Evolutionary conservation across 768 basidiomycete species (phyloP).

Genomic region (Tricholoma furcatifolium): DNA sequence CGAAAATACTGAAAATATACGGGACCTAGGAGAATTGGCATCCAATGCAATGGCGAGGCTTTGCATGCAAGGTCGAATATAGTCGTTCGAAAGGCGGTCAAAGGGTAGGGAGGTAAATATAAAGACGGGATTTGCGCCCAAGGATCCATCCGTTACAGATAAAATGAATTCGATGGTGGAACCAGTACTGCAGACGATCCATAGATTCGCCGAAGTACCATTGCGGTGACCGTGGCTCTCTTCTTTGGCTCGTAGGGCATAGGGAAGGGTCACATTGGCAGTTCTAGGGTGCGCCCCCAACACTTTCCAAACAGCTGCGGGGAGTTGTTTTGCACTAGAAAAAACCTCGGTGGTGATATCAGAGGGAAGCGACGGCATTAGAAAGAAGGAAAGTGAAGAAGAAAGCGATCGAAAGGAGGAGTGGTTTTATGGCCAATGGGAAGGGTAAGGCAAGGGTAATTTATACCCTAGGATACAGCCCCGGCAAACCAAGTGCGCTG

Average conservation of each 20-base stretch:
- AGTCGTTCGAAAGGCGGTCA: slow-evolving; percentile 33
- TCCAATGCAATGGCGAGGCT: slow-evolving; percentile 35
- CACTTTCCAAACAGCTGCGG: slow-evolving; percentile 33
- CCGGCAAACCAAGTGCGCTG: slow-evolving; percentile 4
- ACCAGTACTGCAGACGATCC: slow-evolving; percentile 31
- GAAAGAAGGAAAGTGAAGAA: not conserved
- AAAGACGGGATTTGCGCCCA: slow-evolving; percentile 69
- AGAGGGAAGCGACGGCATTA: slow-evolving; percentile 13
- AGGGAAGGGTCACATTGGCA: slow-evolving; percentile 43
- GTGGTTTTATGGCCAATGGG: not conserved
- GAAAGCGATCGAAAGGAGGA: not conserved
- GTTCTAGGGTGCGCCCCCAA: slow-evolving; percentile 35
- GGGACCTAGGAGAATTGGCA: slow-evolving; percentile 27
- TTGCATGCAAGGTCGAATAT: slow-evolving; percentile 38
- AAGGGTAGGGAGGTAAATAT: slow-evolving; percentile 47
- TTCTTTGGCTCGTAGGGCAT: slow-evolving; percentile 28
- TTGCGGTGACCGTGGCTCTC: slow-evolving; percentile 11
- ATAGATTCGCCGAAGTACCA: slow-evolving; percentile 23
- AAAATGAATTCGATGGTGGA: slow-evolving; percentile 50
- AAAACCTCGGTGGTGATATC: slow-evolving; percentile 18
- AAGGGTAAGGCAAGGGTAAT: not conserved
- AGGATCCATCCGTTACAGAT: slow-evolving; percentile 52
- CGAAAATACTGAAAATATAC: slow-evolving; percentile 70
- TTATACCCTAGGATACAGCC: not conserved
- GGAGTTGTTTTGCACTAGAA: slow-evolving; percentile 31